Percentiles rank a stretch among this genome's conserved stretches.
Conservation (phyloP, 2,329 filamentous ascomycete genomes). For the Zymoseptoria tritici region DNA sequence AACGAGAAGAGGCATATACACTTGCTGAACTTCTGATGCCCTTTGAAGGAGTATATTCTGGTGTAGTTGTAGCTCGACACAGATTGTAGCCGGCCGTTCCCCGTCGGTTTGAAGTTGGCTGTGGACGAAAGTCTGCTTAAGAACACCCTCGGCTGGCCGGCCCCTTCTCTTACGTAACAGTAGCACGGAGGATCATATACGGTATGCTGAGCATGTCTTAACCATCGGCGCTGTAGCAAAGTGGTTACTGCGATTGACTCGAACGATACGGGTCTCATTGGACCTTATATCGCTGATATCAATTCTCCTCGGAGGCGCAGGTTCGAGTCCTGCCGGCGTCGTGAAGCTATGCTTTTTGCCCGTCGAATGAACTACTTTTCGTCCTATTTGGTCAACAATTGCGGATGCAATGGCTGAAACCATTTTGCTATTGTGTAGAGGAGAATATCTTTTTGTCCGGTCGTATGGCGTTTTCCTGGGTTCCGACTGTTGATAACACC, state of each 20-base stretch:
- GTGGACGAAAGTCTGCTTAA: too few species aligned
- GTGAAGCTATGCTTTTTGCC: neutral
- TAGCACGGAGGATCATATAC: neutral
- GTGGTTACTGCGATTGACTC: slow-evolving; percentile 7
- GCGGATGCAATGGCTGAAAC: too few species aligned
- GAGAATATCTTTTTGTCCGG: too few species aligned
- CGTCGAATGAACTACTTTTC: too few species aligned
- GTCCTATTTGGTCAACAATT: too few species aligned
- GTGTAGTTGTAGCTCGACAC: neutral
- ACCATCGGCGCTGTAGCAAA: slow-evolving; percentile 4
- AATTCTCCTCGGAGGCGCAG: slow-evolving; percentile 4
- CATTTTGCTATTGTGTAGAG: too few species aligned
- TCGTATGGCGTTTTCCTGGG: too few species aligned
- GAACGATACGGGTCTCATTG: neutral
- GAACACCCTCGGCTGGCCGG: neutral
- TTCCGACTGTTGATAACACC: too few species aligned
- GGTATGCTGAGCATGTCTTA: rapidly evolving
- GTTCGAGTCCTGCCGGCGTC: slow-evolving; percentile 1
- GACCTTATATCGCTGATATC: neutral
- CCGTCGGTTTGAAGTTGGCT: too few species aligned
- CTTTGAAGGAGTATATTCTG: neutral
- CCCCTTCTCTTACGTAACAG: neutral
- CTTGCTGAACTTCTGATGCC: neutral
- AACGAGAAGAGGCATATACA: neutral
- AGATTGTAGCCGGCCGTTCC: neutral